Evolutionary conservation across 225 moss, liverwort and hornwort species (phyloP).

Genomic region (Anthoceros angustus): DNA sequence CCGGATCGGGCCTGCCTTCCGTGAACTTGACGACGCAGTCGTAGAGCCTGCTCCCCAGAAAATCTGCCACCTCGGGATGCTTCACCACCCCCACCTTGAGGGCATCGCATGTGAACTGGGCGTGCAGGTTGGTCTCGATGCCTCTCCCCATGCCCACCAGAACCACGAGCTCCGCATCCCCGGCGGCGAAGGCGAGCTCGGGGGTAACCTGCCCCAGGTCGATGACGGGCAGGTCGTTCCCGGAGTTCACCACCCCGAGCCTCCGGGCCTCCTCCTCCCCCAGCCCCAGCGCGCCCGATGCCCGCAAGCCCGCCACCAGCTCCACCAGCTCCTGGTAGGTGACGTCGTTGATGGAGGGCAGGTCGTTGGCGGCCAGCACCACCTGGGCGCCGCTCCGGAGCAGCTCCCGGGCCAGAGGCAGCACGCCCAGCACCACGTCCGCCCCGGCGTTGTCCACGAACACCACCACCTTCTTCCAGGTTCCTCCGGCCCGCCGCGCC

Average conservation of each 20-base stretch:
- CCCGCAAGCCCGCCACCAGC: slow-evolving; percentile 32
- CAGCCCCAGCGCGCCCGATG: slow-evolving; percentile 33
- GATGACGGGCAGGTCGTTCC: slow-evolving; percentile 81
- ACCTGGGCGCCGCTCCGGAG: slow-evolving; percentile 89
- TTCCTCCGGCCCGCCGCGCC: slow-evolving; percentile 53
- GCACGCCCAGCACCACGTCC: slow-evolving; percentile 71
- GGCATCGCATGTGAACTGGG: slow-evolving; percentile 82
- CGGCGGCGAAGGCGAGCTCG: slow-evolving; percentile 60
- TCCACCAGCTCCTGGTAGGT: slow-evolving; percentile 71
- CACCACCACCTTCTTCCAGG: slow-evolving; percentile 92
- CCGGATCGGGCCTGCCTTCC: slow-evolving; percentile 15
- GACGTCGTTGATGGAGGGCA: slow-evolving; percentile 90
- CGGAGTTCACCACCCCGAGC: slow-evolving; percentile 75
- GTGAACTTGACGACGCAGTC: slow-evolving; percentile 77
- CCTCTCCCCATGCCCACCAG: slow-evolving; percentile 91
- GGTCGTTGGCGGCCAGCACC: slow-evolving; percentile 72
- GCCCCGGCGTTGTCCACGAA: slow-evolving; percentile 93
- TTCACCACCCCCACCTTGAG: slow-evolving; percentile 92
- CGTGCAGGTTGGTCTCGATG: slow-evolving; percentile 84
- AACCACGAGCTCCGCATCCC: slow-evolving; percentile 70
- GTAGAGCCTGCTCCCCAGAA: slow-evolving; percentile 63
- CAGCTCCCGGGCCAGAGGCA: slow-evolving; percentile 87
- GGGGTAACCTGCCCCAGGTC: slow-evolving; percentile 49
- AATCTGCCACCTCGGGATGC: slow-evolving; percentile 74
- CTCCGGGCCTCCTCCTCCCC: slow-evolving; percentile 65